Percentiles rank a stretch among this genome's conserved stretches.
These are phyloP conservation scores for Podospora anserina DNA, from an alignment of 495 filamentous ascomycete genomes.

Conservation along the genomic window DNA sequence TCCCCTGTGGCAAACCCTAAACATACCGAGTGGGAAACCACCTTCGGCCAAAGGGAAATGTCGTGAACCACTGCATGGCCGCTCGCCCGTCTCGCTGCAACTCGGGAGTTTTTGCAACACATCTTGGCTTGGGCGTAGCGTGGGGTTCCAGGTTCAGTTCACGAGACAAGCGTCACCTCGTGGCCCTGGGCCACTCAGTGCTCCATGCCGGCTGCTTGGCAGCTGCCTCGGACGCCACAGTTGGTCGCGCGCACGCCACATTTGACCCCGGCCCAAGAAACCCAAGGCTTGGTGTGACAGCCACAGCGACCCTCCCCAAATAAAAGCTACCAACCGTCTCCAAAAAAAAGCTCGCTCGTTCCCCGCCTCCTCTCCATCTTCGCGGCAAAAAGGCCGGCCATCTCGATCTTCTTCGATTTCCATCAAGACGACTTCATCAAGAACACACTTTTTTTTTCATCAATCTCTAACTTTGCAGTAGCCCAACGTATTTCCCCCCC, in stretches of 20 bases:
- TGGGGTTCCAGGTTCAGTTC: neutral
- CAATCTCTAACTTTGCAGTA: slow-evolving; percentile 10
- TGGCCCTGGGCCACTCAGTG: neutral
- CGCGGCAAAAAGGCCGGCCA: no score
- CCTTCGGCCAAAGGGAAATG: neutral
- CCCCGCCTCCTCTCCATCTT: neutral
- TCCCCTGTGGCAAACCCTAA: neutral
- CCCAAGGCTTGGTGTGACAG: neutral
- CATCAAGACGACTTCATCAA: neutral
- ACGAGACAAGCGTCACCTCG: neutral
- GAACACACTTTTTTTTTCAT: slow-evolving; percentile 8
- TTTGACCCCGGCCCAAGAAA: neutral
- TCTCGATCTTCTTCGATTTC: neutral
- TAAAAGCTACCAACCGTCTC: neutral
- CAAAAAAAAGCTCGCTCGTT: neutral
- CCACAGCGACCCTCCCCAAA: neutral
- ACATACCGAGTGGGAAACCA: neutral
- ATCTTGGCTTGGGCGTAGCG: neutral
- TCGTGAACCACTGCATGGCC: neutral
- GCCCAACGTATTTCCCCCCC: slow-evolving; percentile 1
- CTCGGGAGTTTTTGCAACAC: neutral
- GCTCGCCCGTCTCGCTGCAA: neutral
- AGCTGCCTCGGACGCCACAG: neutral
- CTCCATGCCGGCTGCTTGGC: neutral
- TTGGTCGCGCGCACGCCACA: neutral